Evolutionary conservation across 148 eudicot species (phyloP).

Genomic region (Selenicereus undatus): DNA sequence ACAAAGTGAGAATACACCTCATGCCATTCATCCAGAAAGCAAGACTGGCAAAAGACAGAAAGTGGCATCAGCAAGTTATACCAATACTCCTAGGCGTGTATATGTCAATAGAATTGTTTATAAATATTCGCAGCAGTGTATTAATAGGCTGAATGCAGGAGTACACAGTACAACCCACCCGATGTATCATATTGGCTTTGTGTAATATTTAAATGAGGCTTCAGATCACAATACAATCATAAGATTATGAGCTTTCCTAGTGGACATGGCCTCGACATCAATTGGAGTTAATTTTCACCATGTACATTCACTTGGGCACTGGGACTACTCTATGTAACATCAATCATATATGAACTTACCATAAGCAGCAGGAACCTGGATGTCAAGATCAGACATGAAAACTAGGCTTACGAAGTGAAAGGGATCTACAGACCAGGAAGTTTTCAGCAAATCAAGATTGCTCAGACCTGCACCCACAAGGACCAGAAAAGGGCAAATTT

Average conservation of each 20-base stretch:
- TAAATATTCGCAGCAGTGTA: too few species aligned
- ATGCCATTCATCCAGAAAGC: not conserved
- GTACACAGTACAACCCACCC: too few species aligned
- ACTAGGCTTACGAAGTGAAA: conserved; percentile 32
- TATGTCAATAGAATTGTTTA: too few species aligned
- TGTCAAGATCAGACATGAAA: conserved; percentile 65
- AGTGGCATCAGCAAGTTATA: not conserved
- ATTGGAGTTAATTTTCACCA: not conserved
- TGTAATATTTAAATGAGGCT: too few species aligned
- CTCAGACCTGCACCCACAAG: conserved; percentile 39
- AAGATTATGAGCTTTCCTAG: not conserved
- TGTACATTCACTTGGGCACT: not conserved
- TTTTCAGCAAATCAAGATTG: conserved; percentile 26
- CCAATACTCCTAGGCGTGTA: too few species aligned
- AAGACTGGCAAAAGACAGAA: not conserved
- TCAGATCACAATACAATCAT: not conserved
- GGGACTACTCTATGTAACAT: not conserved
- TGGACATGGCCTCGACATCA: not conserved
- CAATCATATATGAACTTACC: conserved; percentile 35
- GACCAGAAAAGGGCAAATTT: not conserved
- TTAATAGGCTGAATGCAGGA: too few species aligned
- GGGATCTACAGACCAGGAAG: conserved; percentile 19
- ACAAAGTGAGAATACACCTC: not conserved
- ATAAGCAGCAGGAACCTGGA: conserved; percentile 57
- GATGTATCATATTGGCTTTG: too few species aligned